Conservation (phyloP, 2,329 filamentous ascomycete species). For the Colletotrichum sp. region DNA sequence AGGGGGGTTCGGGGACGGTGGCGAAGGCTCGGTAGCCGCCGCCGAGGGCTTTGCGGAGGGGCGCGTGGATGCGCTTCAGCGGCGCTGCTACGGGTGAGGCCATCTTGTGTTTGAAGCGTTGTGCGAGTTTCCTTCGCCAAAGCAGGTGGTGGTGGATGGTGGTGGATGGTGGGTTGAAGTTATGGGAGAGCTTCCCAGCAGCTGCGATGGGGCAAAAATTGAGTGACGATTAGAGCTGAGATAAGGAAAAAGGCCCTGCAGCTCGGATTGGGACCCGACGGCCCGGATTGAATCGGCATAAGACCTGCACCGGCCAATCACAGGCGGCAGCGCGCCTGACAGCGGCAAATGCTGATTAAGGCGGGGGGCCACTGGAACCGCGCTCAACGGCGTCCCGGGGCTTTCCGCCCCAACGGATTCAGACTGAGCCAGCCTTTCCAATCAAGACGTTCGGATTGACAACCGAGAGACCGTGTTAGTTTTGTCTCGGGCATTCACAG, state of each 20-base stretch:
- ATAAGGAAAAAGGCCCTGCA: slow-evolving; percentile 10
- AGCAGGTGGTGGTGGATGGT: neutral
- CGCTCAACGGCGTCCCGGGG: slow-evolving; percentile 7
- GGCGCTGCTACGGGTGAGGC: slow-evolving; percentile 38
- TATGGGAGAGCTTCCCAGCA: neutral
- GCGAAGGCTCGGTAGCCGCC: slow-evolving; percentile 45
- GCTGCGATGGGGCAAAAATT: slow-evolving; percentile 12
- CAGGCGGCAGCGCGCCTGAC: neutral
- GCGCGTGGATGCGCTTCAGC: slow-evolving; percentile 45
- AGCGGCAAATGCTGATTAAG: slow-evolving; percentile 11
- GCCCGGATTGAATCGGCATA: slow-evolving; percentile 23
- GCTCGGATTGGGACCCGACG: neutral
- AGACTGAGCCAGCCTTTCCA: neutral
- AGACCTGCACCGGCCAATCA: neutral
- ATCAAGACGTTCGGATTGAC: slow-evolving; percentile 5
- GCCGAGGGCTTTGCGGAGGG: slow-evolving; percentile 44
- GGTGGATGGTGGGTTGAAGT: neutral
- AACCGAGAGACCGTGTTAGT: neutral
- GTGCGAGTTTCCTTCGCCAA: neutral
- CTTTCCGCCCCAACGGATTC: slow-evolving; percentile 16
- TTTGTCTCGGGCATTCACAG: neutral
- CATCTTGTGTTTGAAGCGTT: slow-evolving; percentile 29
- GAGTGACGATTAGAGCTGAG: neutral
- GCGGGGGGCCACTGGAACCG: neutral
- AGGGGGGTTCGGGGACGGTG: slow-evolving; percentile 40